Evolutionary conservation across 1,139 yeast genomes (phyloP).

Genomic region (Kluyveromyces sp.): DNA sequence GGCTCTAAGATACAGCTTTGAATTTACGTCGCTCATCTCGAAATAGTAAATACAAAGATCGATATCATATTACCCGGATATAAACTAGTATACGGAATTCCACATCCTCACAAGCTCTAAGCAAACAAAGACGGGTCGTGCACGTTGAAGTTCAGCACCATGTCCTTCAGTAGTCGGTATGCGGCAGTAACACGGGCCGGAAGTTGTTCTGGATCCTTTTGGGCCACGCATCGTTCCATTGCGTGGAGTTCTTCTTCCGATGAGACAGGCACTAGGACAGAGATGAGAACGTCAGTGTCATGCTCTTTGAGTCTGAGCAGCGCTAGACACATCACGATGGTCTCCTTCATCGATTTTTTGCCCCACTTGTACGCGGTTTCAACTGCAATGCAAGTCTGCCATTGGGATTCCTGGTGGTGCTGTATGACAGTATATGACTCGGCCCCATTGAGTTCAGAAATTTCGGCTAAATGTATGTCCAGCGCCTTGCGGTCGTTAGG

Average conservation of each 20-base stretch:
- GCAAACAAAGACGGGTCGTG: slow-evolving; percentile 44
- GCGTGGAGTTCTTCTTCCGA: slow-evolving; percentile 22
- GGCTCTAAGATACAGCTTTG: too few relatives aligned
- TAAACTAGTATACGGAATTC: too few relatives aligned
- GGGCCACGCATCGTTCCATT: slow-evolving; percentile 14
- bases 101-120: too few relatives aligned
- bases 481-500: slow-evolving; percentile 35
- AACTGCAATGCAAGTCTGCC: slow-evolving; percentile 16
- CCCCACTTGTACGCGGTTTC: slow-evolving; percentile 41
- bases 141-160: slow-evolving; percentile 33
- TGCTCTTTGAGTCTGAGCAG: slow-evolving; percentile 46
- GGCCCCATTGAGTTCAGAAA: slow-evolving; percentile 35
- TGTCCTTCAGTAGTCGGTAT: slow-evolving; percentile 28
- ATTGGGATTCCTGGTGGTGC: slow-evolving; percentile 11
- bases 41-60: background rate
- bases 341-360: slow-evolving; percentile 32
- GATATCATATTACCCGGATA: background rate
- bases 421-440: slow-evolving; percentile 22
- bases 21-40: too few relatives aligned
- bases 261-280: slow-evolving; percentile 49
- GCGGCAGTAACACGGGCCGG: slow-evolving; percentile 30
- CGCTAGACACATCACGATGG: slow-evolving; percentile 44
- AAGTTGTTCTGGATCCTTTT: slow-evolving; percentile 8
- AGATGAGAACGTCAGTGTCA: slow-evolving; percentile 56
- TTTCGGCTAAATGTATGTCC: slow-evolving; percentile 38